Evolutionary conservation across 2,329 filamentous ascomycete genomes (phyloP), one percentile per base, ranked within the genome.

Genomic region (Diatrype stigma): DNA sequence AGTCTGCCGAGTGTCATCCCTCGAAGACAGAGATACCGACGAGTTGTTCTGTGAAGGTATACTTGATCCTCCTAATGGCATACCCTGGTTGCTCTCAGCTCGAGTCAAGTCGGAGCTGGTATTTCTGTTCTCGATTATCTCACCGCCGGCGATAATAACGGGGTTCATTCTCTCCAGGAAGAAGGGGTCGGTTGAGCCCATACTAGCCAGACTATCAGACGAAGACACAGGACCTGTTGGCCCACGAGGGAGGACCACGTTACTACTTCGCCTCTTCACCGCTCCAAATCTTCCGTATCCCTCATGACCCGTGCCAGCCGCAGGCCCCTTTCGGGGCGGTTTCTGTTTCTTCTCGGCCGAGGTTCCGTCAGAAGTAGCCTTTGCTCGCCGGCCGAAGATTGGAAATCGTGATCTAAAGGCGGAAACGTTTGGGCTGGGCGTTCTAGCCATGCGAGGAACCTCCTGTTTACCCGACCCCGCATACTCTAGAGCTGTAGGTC

Each of bases 291-390:
- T 80, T 1, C 87, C 87, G 61, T 93, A 92, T 1, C 87, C 87
- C 71, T 97, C 93, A 62, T 97, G 91, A 0, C 93, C 93, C 35
- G 93, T 97, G n/a, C 93, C 93, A 38, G 93, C 93, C 16, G 81
- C 83, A 21, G 93, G 93, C 0, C 93, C 92, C 68, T 90, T 93
- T 26, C 87, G 80, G 22, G 73, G 54, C 7, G 73, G 64, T 56
- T 79, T 84, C 8, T 85, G 83, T 35, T 78, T 76, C 63, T 79
- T 83, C n/a, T 84, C 79, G 1, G 66, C 53, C 19, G 67, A 68
- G 11, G 70, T 53, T n/a, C 68, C 65, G 40, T 82, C 76, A 3
- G 79, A 65, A 1, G 81, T 75, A 0, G 81, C 76, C 67, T 90
- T 95, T 14, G 84, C 84, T 50, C 84, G 85, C 57, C 87, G 82